Evolutionary conservation across 108 stramenopile genomes (phyloP).

Genomic region (Skeletonema tropicum): DNA sequence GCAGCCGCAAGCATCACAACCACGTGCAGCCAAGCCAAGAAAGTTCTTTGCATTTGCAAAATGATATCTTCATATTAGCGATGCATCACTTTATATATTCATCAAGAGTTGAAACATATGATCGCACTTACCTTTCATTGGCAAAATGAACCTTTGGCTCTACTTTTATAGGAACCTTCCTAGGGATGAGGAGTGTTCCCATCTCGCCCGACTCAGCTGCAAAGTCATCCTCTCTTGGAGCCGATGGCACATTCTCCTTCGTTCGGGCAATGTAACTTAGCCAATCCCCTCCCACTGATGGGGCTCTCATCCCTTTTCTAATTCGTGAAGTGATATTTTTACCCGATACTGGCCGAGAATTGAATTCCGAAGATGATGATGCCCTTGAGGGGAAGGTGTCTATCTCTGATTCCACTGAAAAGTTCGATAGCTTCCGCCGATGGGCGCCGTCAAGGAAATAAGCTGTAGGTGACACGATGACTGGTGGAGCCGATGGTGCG

Average conservation of each 20-base stretch:
- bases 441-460: constrained; percentile 31
- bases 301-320: constrained; percentile 19
- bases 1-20: constrained; percentile 43
- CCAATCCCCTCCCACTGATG: constrained; percentile 36
- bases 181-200: constrained; percentile 39
- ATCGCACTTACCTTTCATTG: constrained; percentile 47
- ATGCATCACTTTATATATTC: no score
- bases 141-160: constrained; percentile 74
- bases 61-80: constrained; percentile 5
- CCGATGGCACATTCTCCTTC: background rate
- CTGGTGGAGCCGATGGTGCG: background rate
- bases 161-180: constrained; percentile 66
- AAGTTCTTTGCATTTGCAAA: constrained; percentile 77
- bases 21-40: constrained; percentile 70
- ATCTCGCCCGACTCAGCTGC: constrained; percentile 17
- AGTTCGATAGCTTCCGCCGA: constrained; percentile 13
- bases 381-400: constrained; percentile 12
- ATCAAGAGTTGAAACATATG: no score
- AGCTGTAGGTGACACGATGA: constrained; percentile 5
- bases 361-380: constrained; percentile 14
- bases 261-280: constrained; percentile 19
- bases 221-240: constrained; percentile 2
- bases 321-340: background rate
- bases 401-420: background rate
- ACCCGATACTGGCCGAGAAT: constrained; percentile 18